Conservation (phyloP, 352 stramenopile genomes). For the Phytophthora podocarpi region DNA sequence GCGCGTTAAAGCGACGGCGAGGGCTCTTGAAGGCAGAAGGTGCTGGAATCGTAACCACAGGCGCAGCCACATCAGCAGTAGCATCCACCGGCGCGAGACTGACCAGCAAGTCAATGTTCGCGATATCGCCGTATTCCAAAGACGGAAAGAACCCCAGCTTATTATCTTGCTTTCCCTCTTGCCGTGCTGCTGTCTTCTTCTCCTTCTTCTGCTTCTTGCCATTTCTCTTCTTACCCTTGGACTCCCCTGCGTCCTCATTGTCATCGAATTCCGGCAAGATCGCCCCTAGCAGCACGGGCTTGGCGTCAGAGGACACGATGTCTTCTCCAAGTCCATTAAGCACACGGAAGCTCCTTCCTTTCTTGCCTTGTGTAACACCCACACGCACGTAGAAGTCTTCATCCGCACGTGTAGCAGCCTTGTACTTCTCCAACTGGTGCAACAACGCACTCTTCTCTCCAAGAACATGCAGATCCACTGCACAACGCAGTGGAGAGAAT, state of each 20-base stretch:
- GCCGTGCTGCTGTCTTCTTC: slow-evolving; percentile 41
- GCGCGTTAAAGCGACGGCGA: slow-evolving; percentile 21
- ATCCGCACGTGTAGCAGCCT: slow-evolving; percentile 26
- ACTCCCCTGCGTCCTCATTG: slow-evolving; percentile 10
- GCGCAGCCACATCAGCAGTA: slow-evolving; percentile 12
- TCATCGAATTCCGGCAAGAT: slow-evolving; percentile 18
- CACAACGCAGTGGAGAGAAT: slow-evolving; percentile 45
- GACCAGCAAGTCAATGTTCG: slow-evolving; percentile 50
- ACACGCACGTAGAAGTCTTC: slow-evolving; percentile 46
- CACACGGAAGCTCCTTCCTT: slow-evolving; percentile 27
- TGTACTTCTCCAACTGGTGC: slow-evolving; percentile 37
- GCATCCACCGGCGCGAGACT: slow-evolving; percentile 35
- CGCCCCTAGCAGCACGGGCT: slow-evolving; percentile 3
- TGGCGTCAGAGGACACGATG: slow-evolving; percentile 3
- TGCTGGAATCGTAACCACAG: slow-evolving; percentile 44
- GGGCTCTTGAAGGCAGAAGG: slow-evolving; percentile 10
- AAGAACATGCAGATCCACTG: slow-evolving; percentile 36
- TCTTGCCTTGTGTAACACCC: slow-evolving; percentile 22
- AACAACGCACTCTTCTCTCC: slow-evolving; percentile 16
- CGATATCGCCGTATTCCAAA: slow-evolving; percentile 65
- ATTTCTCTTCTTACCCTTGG: slow-evolving; percentile 31
- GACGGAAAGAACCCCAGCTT: slow-evolving; percentile 31
- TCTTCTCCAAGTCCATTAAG: slow-evolving; percentile 42
- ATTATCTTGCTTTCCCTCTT: slow-evolving; percentile 19
- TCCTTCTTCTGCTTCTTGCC: slow-evolving; percentile 41